These are phyloP conservation scores for Cladophialophora bantiana DNA, from an alignment of 2,329 filamentous ascomycete species.

Conservation along the genomic window DNA sequence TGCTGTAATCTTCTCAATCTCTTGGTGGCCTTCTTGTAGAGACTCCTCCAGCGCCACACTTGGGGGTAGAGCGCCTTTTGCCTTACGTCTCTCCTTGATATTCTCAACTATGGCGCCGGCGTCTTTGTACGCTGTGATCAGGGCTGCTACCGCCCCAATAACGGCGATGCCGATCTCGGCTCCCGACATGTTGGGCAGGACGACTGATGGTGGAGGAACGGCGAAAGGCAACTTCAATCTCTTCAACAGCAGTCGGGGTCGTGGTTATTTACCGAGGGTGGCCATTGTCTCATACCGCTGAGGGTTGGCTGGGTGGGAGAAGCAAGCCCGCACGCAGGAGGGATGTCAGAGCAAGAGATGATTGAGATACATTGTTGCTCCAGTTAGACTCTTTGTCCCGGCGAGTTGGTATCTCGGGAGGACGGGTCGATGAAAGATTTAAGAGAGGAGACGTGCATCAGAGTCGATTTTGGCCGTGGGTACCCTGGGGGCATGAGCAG, in stretches of 20 bases:
- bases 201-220: neutral
- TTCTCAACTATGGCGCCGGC: slow-evolving; percentile 28
- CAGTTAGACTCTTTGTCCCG: neutral
- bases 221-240: neutral
- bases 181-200: slow-evolving; percentile 22
- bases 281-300: slow-evolving; percentile 8
- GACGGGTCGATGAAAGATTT: neutral
- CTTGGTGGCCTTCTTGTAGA: slow-evolving; percentile 28
- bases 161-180: slow-evolving; percentile 27
- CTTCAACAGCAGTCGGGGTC: neutral
- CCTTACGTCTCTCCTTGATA: slow-evolving; percentile 30
- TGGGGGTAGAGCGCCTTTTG: slow-evolving; percentile 23
- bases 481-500: neutral
- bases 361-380: neutral
- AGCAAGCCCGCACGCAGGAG: neutral
- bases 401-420: neutral
- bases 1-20: slow-evolving; percentile 32
- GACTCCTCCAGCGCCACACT: slow-evolving; percentile 29
- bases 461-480: neutral
- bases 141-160: slow-evolving; percentile 23
- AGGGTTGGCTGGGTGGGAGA: neutral
- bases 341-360: neutral
- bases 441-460: neutral
- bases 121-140: slow-evolving; percentile 33
- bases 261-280: neutral